Conservation (phyloP, 495 filamentous ascomycete species). For the Penicillium alfredii region DNA sequence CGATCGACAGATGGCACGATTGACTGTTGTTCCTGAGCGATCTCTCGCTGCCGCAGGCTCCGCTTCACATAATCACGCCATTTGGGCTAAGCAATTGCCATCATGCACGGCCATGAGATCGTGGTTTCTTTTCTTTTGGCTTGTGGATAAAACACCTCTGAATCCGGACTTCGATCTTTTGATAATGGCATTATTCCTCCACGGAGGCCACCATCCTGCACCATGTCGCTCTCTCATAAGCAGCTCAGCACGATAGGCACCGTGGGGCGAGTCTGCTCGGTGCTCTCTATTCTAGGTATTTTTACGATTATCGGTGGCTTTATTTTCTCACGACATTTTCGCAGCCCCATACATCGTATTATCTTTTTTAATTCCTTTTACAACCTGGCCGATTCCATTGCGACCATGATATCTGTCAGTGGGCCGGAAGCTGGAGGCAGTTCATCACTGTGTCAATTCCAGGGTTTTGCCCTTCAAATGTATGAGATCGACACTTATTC, state of each 20-base stretch:
- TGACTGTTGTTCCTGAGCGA: too few species aligned
- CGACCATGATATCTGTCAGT: constrained; percentile 40
- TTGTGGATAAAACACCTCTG: too few species aligned
- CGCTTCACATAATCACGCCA: too few species aligned
- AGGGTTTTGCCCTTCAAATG: constrained; percentile 45
- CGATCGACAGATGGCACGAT: too few species aligned
- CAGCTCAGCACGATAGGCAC: constrained; percentile 27
- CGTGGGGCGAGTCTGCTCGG: constrained; percentile 33
- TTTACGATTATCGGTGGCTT: constrained; percentile 37
- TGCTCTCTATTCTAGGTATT: constrained; percentile 34
- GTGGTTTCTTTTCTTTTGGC: too few species aligned
- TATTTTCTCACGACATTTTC: constrained; percentile 32
- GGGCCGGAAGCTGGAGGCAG: constrained; percentile 32
- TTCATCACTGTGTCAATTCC: constrained; percentile 41
- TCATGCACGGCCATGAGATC: too few species aligned
- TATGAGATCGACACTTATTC: constrained; percentile 16
- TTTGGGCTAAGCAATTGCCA: too few species aligned
- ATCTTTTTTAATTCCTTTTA: constrained; percentile 45
- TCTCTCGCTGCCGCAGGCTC: too few species aligned
- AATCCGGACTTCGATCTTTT: too few species aligned
- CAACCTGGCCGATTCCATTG: constrained; percentile 41
- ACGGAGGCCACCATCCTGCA: constrained; percentile 8
- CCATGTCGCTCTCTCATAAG: constrained; percentile 26
- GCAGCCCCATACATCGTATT: constrained; percentile 43
- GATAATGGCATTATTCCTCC: too few species aligned